phyloP scores from a whole-genome alignment of 23 red algal species.

The Gracilaria vermiculophylla region DNA sequence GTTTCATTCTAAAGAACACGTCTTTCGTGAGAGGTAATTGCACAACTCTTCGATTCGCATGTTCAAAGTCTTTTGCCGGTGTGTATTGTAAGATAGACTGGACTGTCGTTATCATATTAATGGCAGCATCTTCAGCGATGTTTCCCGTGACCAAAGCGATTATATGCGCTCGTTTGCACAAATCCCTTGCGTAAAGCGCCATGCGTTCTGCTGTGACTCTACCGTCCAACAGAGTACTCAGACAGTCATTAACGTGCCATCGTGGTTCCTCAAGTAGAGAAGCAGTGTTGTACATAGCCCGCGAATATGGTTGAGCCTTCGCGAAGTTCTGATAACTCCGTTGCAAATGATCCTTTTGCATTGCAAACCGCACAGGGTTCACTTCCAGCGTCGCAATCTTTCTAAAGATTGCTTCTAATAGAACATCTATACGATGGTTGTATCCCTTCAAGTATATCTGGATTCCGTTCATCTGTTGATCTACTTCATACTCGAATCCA shows the following conservation, averaged over 20 bases:
- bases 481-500: slow-evolving; percentile 56
- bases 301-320: slow-evolving; percentile 50
- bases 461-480: slow-evolving; percentile 36
- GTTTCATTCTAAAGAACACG: slow-evolving; percentile 31
- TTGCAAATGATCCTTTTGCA: slow-evolving; percentile 56
- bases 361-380: slow-evolving; percentile 43
- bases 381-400: slow-evolving; percentile 49
- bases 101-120: slow-evolving; percentile 39
- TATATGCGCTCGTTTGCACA: slow-evolving; percentile 37
- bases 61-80: slow-evolving; percentile 45
- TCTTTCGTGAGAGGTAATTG: slow-evolving; percentile 34
- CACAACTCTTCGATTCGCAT: slow-evolving; percentile 42
- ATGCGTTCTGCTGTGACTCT: slow-evolving; percentile 38
- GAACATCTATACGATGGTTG: slow-evolving; percentile 56
- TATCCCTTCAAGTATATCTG: slow-evolving; percentile 56
- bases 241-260: slow-evolving; percentile 76
- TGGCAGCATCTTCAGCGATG: slow-evolving; percentile 47
- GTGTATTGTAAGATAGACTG: slow-evolving; percentile 43
- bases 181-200: slow-evolving; percentile 20
- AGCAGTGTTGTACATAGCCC: slow-evolving; percentile 63
- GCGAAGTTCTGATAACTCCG: slow-evolving; percentile 69
- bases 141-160: slow-evolving; percentile 85
- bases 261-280: slow-evolving; percentile 63
- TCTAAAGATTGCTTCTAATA: slow-evolving; percentile 35
- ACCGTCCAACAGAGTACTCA: slow-evolving; percentile 36